Percentiles rank a stretch among this genome's conserved stretches.
Conservation (phyloP, 1,139 yeast species). For the Meyerozyma elateridarum region DNA sequence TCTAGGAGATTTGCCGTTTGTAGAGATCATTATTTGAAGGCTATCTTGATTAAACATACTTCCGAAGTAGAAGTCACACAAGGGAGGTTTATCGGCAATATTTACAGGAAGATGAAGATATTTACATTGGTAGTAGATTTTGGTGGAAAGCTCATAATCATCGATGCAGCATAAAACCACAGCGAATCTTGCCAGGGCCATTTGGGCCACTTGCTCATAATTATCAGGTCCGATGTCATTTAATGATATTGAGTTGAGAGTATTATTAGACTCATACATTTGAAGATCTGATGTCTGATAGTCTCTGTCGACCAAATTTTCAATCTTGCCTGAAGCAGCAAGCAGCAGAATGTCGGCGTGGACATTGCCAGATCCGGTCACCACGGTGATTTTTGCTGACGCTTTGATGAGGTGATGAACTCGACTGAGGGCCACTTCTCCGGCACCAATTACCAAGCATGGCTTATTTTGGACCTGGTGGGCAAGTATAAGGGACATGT, state of each 20-base stretch:
- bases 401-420: slow-evolving; percentile 65
- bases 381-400: slow-evolving; percentile 63
- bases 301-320: slow-evolving; percentile 35
- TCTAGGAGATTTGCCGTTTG: slow-evolving; percentile 81
- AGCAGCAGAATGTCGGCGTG: slow-evolving; percentile 43
- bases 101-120: slow-evolving; percentile 59
- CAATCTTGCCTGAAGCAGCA: slow-evolving; percentile 37
- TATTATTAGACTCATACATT: slow-evolving; percentile 48
- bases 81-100: slow-evolving; percentile 78
- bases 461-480: slow-evolving; percentile 66
- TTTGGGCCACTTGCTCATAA: slow-evolving; percentile 29
- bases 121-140: slow-evolving; percentile 59
- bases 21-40: slow-evolving; percentile 75
- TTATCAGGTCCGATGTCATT: slow-evolving; percentile 20
- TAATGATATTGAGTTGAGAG: no score
- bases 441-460: slow-evolving; percentile 75
- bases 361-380: slow-evolving; percentile 41
- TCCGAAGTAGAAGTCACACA: slow-evolving; percentile 86
- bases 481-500: slow-evolving; percentile 54
- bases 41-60: slow-evolving; percentile 74
- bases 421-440: slow-evolving; percentile 75
- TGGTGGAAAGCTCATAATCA: slow-evolving; percentile 57
- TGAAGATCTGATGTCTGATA: slow-evolving; percentile 43
- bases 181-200: slow-evolving; percentile 45
- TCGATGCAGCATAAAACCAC: slow-evolving; percentile 74